Percentiles rank a stretch among this genome's conserved stretches.
These are phyloP conservation scores for Dentipellis fragilis DNA, from an alignment of 768 basidiomycete species.

Conservation along the genomic window DNA sequence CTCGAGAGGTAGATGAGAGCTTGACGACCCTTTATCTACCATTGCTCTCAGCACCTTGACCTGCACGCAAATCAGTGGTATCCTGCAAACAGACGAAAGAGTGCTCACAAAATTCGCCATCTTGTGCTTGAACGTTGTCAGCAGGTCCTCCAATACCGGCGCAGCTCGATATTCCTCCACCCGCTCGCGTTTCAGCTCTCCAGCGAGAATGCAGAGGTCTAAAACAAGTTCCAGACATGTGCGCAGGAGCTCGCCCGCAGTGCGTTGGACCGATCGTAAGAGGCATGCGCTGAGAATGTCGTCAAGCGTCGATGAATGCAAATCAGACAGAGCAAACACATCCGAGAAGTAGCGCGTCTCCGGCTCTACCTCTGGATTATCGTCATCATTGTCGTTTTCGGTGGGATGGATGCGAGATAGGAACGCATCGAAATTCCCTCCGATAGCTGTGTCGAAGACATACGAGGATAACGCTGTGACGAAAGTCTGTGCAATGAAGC, in stretches of 20 bases:
- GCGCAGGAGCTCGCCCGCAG: slow-evolving; percentile 54
- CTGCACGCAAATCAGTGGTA: slow-evolving; percentile 25
- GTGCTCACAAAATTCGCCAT: slow-evolving; percentile 48
- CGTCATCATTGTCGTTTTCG: background rate
- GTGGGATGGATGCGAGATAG: slow-evolving; percentile 20
- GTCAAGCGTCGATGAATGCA: slow-evolving; percentile 62
- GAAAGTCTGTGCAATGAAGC: slow-evolving; percentile 68
- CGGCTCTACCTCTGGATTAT: background rate
- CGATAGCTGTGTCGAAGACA: slow-evolving; percentile 73
- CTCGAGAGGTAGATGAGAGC: slow-evolving; percentile 12
- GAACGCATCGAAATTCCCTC: slow-evolving; percentile 67
- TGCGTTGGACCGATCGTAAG: slow-evolving; percentile 55
- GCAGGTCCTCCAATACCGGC: slow-evolving; percentile 42
- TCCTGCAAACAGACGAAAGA: background rate
- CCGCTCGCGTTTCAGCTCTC: slow-evolving; percentile 43
- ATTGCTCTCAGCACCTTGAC: slow-evolving; percentile 43
- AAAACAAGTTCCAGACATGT: slow-evolving; percentile 55
- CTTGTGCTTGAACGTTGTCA: slow-evolving; percentile 40
- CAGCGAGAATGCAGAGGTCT: slow-evolving; percentile 55
- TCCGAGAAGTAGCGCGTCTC: slow-evolving; percentile 38
- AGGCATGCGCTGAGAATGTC: slow-evolving; percentile 70
- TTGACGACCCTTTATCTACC: slow-evolving; percentile 35
- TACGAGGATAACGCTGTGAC: slow-evolving; percentile 58
- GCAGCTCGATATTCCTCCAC: slow-evolving; percentile 61
- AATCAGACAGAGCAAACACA: slow-evolving; percentile 59